These are phyloP conservation scores for Trypanosoma conorhini DNA, from an alignment of 208 protist genomes.

Conservation along the genomic window DNA sequence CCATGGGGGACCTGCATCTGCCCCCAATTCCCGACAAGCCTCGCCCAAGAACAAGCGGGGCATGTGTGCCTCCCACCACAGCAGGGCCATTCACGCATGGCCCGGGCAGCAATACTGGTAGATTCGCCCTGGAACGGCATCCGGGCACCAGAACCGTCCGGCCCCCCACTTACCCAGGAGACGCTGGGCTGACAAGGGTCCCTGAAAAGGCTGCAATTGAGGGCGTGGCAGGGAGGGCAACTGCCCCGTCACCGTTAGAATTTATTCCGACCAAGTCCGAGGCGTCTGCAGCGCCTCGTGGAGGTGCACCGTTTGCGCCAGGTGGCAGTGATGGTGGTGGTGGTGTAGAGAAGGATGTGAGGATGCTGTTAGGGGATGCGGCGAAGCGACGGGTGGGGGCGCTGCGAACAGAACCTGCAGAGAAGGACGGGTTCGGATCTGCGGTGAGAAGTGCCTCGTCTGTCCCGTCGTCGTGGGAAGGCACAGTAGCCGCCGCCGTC, in stretches of 20 bases:
- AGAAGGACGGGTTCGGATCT: neutral
- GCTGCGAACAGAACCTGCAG: neutral
- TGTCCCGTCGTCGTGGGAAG: neutral
- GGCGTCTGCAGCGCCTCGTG: neutral
- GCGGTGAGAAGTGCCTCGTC: neutral
- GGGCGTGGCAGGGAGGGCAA: neutral
- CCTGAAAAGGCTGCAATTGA: neutral
- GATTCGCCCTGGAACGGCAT: no score
- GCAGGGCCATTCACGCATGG: neutral
- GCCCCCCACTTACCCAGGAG: no score
- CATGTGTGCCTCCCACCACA: neutral
- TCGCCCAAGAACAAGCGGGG: neutral
- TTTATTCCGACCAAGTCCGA: neutral
- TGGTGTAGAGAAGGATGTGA: neutral
- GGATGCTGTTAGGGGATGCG: neutral
- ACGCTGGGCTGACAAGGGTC: no score
- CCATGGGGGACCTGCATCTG: neutral
- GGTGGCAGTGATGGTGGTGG: neutral
- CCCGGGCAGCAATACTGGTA: no score
- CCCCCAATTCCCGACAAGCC: neutral
- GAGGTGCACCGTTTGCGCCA: neutral
- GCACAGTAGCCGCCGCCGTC: no score
- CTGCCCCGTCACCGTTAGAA: neutral
- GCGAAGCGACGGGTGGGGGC: slow-evolving; percentile 7
- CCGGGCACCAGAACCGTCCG: no score